phyloP scores from a whole-genome alignment of 345 rosid species.

The Eucalyptus cladocalyx region DNA sequence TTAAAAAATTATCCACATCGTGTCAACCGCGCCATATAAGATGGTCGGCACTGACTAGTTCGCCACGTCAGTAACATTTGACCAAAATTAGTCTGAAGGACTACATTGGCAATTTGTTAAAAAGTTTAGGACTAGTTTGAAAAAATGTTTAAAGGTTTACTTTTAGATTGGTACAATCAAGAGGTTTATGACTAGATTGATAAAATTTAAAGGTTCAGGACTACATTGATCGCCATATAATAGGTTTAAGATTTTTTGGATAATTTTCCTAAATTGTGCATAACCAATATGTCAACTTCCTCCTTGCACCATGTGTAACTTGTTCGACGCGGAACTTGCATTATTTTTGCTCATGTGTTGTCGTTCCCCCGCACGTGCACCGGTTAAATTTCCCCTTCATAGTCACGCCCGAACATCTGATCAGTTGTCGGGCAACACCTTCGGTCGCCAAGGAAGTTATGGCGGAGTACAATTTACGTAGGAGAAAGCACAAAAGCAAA shows the following conservation, averaged over 20 bases:
- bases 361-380: background rate
- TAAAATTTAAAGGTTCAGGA: accelerated
- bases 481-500: background rate
- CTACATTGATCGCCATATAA: accelerated
- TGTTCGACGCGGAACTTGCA: background rate
- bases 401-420: background rate
- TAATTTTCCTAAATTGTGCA: background rate
- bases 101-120: too few relatives aligned
- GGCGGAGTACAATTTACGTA: background rate
- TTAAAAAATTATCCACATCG: accelerated
- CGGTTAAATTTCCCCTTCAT: background rate
- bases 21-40: accelerated
- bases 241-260: too few relatives aligned
- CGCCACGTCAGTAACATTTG: accelerated
- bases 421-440: background rate
- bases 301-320: background rate
- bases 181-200: too few relatives aligned
- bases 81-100: accelerated
- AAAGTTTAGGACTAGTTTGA: too few relatives aligned
- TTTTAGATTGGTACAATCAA: too few relatives aligned
- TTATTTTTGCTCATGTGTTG: background rate
- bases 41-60: accelerated
- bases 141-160: too few relatives aligned
- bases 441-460: background rate
- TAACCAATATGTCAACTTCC: background rate